Conservation (phyloP, 208 protist genomes). For the Acanthamoeba triangularis region DNA sequence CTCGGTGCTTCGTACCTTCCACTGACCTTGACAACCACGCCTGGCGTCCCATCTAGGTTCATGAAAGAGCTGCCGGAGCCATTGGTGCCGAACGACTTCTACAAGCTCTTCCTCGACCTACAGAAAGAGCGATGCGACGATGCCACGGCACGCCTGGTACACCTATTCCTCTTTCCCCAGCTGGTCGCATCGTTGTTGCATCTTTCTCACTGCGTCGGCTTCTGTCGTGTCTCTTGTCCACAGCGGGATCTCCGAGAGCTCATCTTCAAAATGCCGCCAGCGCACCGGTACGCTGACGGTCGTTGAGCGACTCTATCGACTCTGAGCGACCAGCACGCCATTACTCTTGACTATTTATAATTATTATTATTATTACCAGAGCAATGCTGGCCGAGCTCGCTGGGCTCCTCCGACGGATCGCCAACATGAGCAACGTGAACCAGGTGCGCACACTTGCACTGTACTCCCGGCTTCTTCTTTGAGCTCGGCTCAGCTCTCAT, state of each 20-base stretch:
- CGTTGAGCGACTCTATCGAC: background rate
- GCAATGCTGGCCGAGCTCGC: background rate
- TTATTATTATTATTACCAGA: background rate
- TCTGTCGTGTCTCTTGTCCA: background rate
- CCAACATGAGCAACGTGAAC: background rate
- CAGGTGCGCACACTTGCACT: background rate
- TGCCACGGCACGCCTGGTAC: background rate
- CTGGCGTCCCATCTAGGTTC: background rate
- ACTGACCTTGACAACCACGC: background rate
- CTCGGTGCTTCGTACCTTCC: no score
- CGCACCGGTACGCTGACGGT: background rate
- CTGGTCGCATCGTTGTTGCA: background rate
- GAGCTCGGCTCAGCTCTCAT: background rate
- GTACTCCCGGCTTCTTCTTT: background rate
- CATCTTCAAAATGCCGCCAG: slow-evolving; percentile 1
- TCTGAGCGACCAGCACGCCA: no score
- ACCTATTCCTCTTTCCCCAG: background rate
- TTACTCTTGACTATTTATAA: background rate
- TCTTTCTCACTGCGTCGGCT: background rate
- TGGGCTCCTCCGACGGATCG: background rate
- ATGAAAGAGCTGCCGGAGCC: slow-evolving; percentile 71
- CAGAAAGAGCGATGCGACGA: slow-evolving; percentile 9
- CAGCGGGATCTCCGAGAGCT: background rate
- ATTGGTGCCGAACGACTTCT: slow-evolving; percentile 37
- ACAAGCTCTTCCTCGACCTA: slow-evolving; percentile 57